A percentile compares a stretch with the other conserved stretches of the same genome.
Conservation (phyloP, 495 filamentous ascomycete genomes). For the Sordaria brevicollis region DNA sequence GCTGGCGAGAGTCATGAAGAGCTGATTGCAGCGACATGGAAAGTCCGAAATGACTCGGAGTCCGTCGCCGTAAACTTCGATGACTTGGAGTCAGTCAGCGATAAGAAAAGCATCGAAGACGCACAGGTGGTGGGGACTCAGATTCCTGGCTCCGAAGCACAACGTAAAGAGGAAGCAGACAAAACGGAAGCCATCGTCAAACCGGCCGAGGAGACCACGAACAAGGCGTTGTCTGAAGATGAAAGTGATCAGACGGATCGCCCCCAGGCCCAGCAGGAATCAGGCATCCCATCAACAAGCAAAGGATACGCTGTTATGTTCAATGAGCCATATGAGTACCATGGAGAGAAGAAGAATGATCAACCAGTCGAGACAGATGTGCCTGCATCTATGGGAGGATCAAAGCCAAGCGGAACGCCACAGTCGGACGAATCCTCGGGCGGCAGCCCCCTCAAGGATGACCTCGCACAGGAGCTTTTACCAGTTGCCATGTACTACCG, state of each 20-base stretch:
- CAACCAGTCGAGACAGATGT: not conserved
- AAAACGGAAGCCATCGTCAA: not conserved
- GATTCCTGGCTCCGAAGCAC: not conserved
- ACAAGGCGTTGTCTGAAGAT: not conserved
- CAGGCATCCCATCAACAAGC: not conserved
- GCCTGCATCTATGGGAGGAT: not conserved
- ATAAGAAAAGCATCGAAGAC: conserved; percentile 2
- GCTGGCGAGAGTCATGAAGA: conserved; percentile 31
- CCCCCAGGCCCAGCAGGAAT: not conserved
- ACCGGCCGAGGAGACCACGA: not conserved
- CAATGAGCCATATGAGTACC: not conserved
- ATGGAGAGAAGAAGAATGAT: not conserved
- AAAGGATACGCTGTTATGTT: not conserved
- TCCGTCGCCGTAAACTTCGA: conserved; percentile 47
- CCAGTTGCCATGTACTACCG: conserved; percentile 71
- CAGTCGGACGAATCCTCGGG: conserved; percentile 29
- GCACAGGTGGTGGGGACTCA: not conserved
- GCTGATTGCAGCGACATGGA: conserved; percentile 29
- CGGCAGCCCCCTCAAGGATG: conserved; percentile 35
- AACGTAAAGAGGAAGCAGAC: not conserved
- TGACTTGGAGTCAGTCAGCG: conserved; percentile 32
- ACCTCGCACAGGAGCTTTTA: conserved; percentile 49
- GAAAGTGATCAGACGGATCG: not conserved
- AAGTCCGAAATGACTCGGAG: conserved; percentile 23
- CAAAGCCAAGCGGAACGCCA: not conserved